Conservation (phyloP, 257 asterid genomes). For the Nicotiana tabacum region DNA sequence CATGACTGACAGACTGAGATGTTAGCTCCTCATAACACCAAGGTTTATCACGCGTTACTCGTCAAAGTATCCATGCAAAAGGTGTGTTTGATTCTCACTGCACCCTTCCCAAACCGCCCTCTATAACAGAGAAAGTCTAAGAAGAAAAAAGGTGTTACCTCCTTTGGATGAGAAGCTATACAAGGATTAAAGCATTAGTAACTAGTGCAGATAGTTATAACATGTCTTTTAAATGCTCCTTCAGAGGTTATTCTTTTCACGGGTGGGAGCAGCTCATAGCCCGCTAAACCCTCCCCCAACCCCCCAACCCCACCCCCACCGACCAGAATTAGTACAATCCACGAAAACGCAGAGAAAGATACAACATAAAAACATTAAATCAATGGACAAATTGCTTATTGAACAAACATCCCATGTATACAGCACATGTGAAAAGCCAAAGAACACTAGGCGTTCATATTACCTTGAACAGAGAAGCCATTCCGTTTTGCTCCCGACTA, state of each 20-base stretch:
- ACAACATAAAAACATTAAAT: background rate
- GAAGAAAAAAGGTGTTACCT: background rate
- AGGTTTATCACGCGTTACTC: background rate
- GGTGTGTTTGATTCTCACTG: background rate
- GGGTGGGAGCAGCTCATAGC: no score
- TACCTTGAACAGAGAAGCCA: constrained; percentile 44
- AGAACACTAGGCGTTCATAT: background rate
- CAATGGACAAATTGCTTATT: background rate
- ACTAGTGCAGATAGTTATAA: no score
- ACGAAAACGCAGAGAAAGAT: background rate
- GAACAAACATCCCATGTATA: background rate
- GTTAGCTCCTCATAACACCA: background rate
- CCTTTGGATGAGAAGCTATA: background rate
- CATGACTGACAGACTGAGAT: background rate
- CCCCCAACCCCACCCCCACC: no score
- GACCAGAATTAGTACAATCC: background rate
- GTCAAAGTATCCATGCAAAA: background rate
- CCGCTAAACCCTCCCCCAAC: no score
- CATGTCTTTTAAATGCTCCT: background rate
- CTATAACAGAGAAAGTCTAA: background rate
- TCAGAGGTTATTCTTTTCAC: background rate
- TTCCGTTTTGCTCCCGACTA: background rate
- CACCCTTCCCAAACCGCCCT: background rate
- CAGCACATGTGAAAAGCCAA: background rate
- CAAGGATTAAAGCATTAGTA: background rate